Evolutionary conservation across 805 yeast species (phyloP), one percentile per base, ranked within the genome.

Genomic region (Monosporozyma siamensis): DNA sequence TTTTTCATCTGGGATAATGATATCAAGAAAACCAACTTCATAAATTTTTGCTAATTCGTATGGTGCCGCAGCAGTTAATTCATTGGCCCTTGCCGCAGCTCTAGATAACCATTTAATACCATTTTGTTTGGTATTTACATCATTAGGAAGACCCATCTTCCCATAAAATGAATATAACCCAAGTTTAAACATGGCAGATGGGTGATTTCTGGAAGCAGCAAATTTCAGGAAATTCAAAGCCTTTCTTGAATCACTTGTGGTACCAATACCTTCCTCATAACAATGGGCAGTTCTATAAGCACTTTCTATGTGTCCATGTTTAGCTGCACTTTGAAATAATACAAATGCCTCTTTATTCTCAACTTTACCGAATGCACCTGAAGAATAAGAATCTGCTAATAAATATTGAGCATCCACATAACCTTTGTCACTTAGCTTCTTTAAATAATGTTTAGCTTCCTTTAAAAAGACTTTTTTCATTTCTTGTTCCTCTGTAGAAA

Each of bases 131-230:
- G 86, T 80, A 41, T 73, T 78, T 15, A 78, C 67, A 53, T 77
- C 81, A 44, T 73, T 70, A 1, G 81, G 68, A 26, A 90, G 59
- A 1, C 97, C 97, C 90, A 90, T 80, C 46, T 82, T 71, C 4
- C 85, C 78, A 55, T 87, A 77, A 63, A 82, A 92, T 30, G 87
- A 82, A 52, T 89, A 87, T 34, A 86, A 70, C 4, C 97, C 98
- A 49, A 88, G 69, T 59, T 89, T 85, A 67, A 81, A 83, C 95
- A 90, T 87, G 4, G 97, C 96, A n/a, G 95, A 89, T 0, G 97
- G 88, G 61, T 90, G 98, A 55, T 85, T 87, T 58, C 83, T 82
- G 25, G 88, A 74, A 0, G 97, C 95, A 0, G 97, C 95, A 56
- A 79, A 78, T 57, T 82, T 82, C 45, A 87, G 66, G 58, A 80